phyloP scores from a whole-genome alignment of 2,329 filamentous ascomycete genomes.

The Fusarium tricinctum region DNA sequence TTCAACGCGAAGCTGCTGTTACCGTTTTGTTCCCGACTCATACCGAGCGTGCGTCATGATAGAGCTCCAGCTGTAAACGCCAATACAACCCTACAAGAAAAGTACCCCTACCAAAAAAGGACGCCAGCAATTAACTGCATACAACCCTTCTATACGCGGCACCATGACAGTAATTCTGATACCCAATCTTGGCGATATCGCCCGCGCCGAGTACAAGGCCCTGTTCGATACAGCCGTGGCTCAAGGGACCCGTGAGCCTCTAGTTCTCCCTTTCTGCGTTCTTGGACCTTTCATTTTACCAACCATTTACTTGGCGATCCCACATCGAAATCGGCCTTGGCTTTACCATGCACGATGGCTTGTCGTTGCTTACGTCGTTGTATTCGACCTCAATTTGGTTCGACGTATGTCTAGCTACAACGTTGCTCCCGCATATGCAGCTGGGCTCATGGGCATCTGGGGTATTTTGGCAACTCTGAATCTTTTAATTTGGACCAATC shows the following conservation, averaged over 20 bases:
- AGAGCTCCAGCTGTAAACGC: constrained; percentile 6
- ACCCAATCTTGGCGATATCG: constrained; percentile 47
- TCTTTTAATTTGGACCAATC: constrained; percentile 66
- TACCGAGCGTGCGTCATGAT: constrained; percentile 32
- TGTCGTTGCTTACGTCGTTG: constrained; percentile 60
- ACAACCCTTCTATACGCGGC: not conserved
- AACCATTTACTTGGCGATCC: constrained; percentile 68
- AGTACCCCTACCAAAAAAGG: not conserved
- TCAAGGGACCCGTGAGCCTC: constrained; percentile 60
- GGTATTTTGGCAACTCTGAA: constrained; percentile 64
- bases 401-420: constrained; percentile 64
- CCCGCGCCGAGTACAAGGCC: constrained; percentile 54
- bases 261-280: constrained; percentile 67
- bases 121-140: constrained; percentile 8
- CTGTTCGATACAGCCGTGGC: constrained; percentile 55
- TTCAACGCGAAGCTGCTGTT: not conserved
- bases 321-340: constrained; percentile 65
- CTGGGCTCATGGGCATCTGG: constrained; percentile 66
- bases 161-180: constrained; percentile 21
- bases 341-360: constrained; percentile 65
- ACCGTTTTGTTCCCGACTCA: constrained; percentile 13
- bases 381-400: constrained; percentile 61
- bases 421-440: constrained; percentile 64
- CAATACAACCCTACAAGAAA: constrained; percentile 29
- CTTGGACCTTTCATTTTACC: constrained; percentile 64